Evolutionary conservation across 192 early-diverging fungal genomes (phyloP).

Genomic region (Spizellomyces punctatus): DNA sequence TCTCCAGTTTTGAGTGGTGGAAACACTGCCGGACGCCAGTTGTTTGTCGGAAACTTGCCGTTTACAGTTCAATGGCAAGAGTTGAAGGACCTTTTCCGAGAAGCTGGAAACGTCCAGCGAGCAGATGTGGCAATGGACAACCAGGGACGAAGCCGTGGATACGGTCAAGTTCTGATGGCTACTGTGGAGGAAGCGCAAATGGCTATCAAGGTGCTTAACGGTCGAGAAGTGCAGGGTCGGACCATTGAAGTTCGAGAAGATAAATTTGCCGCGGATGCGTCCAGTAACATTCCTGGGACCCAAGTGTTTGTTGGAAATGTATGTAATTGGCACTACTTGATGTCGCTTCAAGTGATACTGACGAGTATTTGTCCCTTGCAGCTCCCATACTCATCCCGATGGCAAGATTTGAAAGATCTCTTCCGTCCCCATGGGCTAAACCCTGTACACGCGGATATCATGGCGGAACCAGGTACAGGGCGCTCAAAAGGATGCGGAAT

Average conservation of each 20-base stretch:
- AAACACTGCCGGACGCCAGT: constrained; percentile 41
- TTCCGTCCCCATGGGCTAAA: constrained; percentile 49
- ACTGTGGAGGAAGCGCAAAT: constrained; percentile 50
- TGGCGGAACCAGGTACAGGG: constrained; percentile 45
- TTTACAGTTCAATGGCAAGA: constrained; percentile 82
- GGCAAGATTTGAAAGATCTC: constrained; percentile 60
- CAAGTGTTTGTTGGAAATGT: constrained; percentile 83
- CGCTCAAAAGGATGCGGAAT: constrained; percentile 56
- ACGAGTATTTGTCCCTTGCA: constrained; percentile 6
- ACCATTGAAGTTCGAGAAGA: constrained; percentile 52
- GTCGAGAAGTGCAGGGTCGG: constrained; percentile 45
- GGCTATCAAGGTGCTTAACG: constrained; percentile 45
- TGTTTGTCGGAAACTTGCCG: constrained; percentile 81
- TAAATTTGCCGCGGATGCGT: constrained; percentile 39
- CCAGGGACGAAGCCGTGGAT: constrained; percentile 72
- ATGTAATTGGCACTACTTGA: constrained; percentile 15
- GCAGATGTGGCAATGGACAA: constrained; percentile 68
- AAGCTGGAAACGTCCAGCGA: constrained; percentile 64
- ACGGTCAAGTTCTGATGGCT: constrained; percentile 68
- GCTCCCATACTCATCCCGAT: constrained; percentile 52
- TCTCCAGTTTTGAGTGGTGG: neutral
- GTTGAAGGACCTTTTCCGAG: constrained; percentile 77
- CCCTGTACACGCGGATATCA: constrained; percentile 53
- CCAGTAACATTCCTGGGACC: constrained; percentile 33
- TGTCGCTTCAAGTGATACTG: neutral